Base-by-base conservation (phyloP, 129 eudicot genomes). In the Glebionis coronaria region DNA sequence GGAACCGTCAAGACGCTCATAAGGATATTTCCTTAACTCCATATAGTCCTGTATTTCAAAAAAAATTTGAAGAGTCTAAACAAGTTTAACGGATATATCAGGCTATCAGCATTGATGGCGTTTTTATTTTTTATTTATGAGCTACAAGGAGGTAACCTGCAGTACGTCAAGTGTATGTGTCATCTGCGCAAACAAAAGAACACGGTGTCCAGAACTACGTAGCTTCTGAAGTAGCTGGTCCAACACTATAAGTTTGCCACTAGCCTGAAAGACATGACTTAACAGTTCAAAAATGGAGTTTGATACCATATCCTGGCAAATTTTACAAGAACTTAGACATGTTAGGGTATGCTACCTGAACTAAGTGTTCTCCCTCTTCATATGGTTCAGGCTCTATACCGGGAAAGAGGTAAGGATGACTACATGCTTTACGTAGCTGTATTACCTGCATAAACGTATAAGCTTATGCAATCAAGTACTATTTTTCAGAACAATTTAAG, bases 321-420 rank as follows among this genome's bases (percentile, higher is more conserved):
- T 0, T 35, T 35, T 7, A 9, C 12, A 60, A 49, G 13, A 66
- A 49, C 19, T 11, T 19, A 13, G 61, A 53, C 44, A 67, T 58
- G 49, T 38, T 50, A 51, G 5, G 9, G 23, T 58, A 23, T 75
- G 79, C 7, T 85, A 92, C 98, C 98, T 83, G 87, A 60, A 92
- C 86, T 23, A 92, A 85, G 88, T 92, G 98, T 76, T 92, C 98
- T 28, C 98, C 98, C 80, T 92, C 98, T 85, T 86, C 87, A 78
- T 88, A 92, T 16, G 98, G 98, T 79, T 92, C 98, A 63, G 98
- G 96, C 85, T 92, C 98, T 54, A 92, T 88, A 69, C 98, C 98
- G 62, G 98, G 84, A 63, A 92, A 92, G 56, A 92, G 98, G 74
- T 92, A 92, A n/a, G 98, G 98, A 81, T 92, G 98, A 71, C 96